phyloP scores from a whole-genome alignment of 495 filamentous ascomycete genomes.

The Penicillium coffeae region DNA sequence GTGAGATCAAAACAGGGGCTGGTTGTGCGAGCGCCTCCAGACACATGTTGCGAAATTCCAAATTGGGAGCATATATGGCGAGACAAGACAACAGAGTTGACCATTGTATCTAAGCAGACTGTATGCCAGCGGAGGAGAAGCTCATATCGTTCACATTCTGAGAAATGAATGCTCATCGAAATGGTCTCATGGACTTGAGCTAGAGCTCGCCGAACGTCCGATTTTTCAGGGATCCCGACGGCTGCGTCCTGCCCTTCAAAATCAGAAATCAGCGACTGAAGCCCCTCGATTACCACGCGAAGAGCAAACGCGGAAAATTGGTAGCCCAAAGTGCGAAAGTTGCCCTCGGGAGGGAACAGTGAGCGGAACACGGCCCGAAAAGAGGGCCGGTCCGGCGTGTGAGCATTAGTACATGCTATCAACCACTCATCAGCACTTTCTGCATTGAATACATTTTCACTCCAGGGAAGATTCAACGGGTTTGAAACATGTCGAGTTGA shows the following conservation, averaged over 20 bases:
- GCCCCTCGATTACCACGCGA: slow-evolving; percentile 43
- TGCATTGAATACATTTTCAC: slow-evolving; percentile 42
- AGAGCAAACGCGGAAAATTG: slow-evolving; percentile 42
- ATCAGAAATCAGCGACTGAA: slow-evolving; percentile 45
- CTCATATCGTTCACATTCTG: slow-evolving; percentile 36
- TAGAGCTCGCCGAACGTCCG: slow-evolving; percentile 38
- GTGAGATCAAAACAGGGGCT: slow-evolving; percentile 33
- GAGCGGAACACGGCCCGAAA: slow-evolving; percentile 42
- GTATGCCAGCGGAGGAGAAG: slow-evolving; percentile 49
- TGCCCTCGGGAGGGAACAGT: slow-evolving; percentile 34
- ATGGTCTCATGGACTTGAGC: slow-evolving; percentile 42
- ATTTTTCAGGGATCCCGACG: slow-evolving; percentile 37
- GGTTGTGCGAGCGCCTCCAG: slow-evolving; percentile 21
- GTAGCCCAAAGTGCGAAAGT: slow-evolving; percentile 32
- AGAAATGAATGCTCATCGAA: slow-evolving; percentile 35
- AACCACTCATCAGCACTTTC: slow-evolving; percentile 43
- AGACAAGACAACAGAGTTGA: slow-evolving; percentile 40
- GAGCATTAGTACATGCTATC: slow-evolving; percentile 30
- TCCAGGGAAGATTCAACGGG: slow-evolving; percentile 36
- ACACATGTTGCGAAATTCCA: slow-evolving; percentile 40
- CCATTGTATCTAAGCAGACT: slow-evolving; percentile 43
- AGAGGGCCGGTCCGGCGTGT: slow-evolving; percentile 29
- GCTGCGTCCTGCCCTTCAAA: slow-evolving; percentile 35
- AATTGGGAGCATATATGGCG: slow-evolving; percentile 42
- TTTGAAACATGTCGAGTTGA: slow-evolving; percentile 45